Conservation (phyloP, 2,329 filamentous ascomycete genomes). For the Apiospora malaysiana region DNA sequence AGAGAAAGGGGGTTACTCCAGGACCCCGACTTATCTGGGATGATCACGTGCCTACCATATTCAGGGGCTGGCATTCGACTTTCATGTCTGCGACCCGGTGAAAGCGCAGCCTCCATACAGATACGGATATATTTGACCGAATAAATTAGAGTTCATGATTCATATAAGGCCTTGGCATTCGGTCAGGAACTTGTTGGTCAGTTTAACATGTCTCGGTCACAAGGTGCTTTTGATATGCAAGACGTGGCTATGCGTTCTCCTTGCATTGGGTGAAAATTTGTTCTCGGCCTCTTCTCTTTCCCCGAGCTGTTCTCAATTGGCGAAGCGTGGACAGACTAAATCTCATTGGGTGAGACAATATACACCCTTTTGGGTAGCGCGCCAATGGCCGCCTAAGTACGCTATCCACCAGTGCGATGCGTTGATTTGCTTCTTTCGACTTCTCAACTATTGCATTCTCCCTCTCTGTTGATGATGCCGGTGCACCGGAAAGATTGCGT, state of each 20-base stretch:
- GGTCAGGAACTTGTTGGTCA: neutral
- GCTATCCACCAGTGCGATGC: neutral
- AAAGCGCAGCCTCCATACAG: neutral
- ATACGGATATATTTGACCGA: neutral
- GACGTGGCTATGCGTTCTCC: slow-evolving; percentile 11
- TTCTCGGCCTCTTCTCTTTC: neutral
- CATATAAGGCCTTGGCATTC: neutral
- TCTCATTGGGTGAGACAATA: neutral
- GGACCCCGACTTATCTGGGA: neutral
- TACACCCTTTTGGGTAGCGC: neutral
- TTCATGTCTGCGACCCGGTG: neutral
- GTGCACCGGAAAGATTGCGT: neutral
- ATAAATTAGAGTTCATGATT: neutral
- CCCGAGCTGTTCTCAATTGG: neutral
- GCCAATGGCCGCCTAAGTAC: neutral
- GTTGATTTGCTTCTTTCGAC: neutral
- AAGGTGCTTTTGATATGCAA: neutral
- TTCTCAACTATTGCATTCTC: neutral
- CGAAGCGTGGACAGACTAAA: neutral
- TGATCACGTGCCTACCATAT: neutral
- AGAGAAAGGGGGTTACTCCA: neutral
- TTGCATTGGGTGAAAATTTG: neutral
- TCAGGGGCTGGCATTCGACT: neutral
- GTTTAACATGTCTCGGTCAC: neutral
- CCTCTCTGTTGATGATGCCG: too few relatives aligned